These are phyloP conservation scores for Erysiphe pulchra DNA, from an alignment of 2,329 filamentous ascomycete genomes.

Conservation along the genomic window DNA sequence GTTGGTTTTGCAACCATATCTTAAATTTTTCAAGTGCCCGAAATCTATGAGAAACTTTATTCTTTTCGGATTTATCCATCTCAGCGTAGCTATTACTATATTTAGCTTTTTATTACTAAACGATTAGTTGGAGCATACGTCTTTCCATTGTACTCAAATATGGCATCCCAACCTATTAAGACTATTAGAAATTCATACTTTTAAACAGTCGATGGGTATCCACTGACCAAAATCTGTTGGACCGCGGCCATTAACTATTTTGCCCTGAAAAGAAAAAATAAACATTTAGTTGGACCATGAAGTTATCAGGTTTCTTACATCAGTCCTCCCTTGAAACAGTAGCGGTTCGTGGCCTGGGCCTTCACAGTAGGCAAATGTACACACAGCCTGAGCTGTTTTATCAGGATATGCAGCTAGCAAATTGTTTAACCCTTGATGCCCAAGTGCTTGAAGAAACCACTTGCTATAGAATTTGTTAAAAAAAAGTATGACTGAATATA, in stretches of 20 bases:
- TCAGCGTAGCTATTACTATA: constrained; percentile 45
- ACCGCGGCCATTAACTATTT: constrained; percentile 65
- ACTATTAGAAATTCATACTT: constrained; percentile 2
- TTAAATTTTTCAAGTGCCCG: constrained; percentile 73
- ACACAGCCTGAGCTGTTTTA: constrained; percentile 79
- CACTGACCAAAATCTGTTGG: constrained; percentile 54
- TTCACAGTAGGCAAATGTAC: constrained; percentile 78
- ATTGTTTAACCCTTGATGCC: constrained; percentile 69
- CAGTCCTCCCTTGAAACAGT: constrained; percentile 75
- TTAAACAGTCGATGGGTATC: not conserved
- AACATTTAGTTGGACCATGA: not conserved
- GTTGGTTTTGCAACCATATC: constrained; percentile 34
- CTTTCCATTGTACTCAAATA: constrained; percentile 79
- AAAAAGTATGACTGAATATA: not conserved
- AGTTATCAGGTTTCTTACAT: constrained; percentile 24
- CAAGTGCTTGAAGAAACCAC: constrained; percentile 70
- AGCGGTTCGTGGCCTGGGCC: constrained; percentile 66
- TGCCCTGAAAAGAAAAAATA: constrained; percentile 26
- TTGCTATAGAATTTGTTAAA: constrained; percentile 31
- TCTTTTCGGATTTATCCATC: constrained; percentile 76
- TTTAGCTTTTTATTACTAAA: not conserved
- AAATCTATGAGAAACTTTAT: constrained; percentile 73
- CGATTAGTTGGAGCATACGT: constrained; percentile 21
- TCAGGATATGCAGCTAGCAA: constrained; percentile 71
- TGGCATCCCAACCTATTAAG: constrained; percentile 69